Base-by-base conservation (phyloP, 2,329 filamentous ascomycete genomes). In the Laburnicola sp. region DNA sequence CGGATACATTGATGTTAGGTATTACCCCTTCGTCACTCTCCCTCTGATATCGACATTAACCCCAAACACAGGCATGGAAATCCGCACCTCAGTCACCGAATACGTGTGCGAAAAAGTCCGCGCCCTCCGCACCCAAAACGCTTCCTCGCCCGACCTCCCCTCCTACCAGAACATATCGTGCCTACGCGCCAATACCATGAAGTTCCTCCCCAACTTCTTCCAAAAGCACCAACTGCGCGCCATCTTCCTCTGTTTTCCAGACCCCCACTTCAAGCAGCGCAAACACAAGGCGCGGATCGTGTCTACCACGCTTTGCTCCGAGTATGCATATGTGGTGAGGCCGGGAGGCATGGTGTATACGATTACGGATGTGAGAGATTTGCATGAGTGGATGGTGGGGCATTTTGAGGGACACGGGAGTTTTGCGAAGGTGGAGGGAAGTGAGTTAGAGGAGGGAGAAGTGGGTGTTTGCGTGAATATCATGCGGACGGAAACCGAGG, bases 181-280 rank as follows among this genome's bases (percentile, higher is more conserved):
- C 69, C 79, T 99, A 41, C 87, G 94, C 56, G 89, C 90, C 59
- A 99, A 99, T 77, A 90, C 91, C 4, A 99, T 99, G 94, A 99
- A 99, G 73, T 99, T 97, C 74, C 79, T 99, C n/a, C 93, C 95
- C 56, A 97, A 99, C 70, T 96, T 97, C 80, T 97, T 99, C 79
- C 78, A 76, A 48, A 88, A 86, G 65, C 80, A 76, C 10, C 92
- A 97, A 70, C 83, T 99, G 10, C 83, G 82, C 57, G 95, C 95
- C 70, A 89, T 97, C 69, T 99, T 99, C 74, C 89, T 99, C 64
- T 99, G 94, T 78, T 99, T 99, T 70, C 94, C 94, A 0, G 94
- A 99, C 68, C 94, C 94, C 52, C 94, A 99, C 75, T 99, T 99
- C 80, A 99, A 99, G 76, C 85, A 90, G 9, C 84, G 93, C 57